A percentile compares a stretch with the other conserved stretches of the same genome.
Evolutionary conservation across 352 stramenopile genomes (phyloP).

Genomic region (Pythium folliculosum): DNA sequence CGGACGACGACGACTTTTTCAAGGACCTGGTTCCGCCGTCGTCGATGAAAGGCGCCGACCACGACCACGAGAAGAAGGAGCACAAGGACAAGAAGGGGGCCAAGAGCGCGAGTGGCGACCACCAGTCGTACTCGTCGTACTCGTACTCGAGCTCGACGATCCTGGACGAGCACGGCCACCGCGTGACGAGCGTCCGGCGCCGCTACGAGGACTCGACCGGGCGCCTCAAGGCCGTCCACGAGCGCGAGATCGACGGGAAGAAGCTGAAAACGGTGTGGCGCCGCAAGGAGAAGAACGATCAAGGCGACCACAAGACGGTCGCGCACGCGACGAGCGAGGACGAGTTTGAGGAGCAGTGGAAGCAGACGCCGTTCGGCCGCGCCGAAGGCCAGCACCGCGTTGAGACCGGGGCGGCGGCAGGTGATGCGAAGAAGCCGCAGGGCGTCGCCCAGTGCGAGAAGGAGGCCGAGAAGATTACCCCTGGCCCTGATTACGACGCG

Average conservation of each 20-base stretch:
- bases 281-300: constrained; percentile 45
- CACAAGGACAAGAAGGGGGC: constrained; percentile 7
- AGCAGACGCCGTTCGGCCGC: constrained; percentile 47
- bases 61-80: constrained; percentile 20
- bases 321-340: constrained; percentile 42
- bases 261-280: constrained; percentile 61
- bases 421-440: constrained; percentile 26
- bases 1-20: constrained; percentile 61
- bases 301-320: constrained; percentile 52
- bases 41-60: constrained; percentile 23
- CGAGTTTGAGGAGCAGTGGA: constrained; percentile 58
- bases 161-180: constrained; percentile 58
- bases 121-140: constrained; percentile 41
- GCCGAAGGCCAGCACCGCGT: constrained; percentile 29
- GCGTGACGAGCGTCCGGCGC: constrained; percentile 50
- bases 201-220: constrained; percentile 80
- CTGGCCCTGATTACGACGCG: constrained; percentile 29
- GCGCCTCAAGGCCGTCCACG: constrained; percentile 65
- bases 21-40: constrained; percentile 59
- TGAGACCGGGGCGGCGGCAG: background rate
- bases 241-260: constrained; percentile 67
- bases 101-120: constrained; percentile 6
- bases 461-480: constrained; percentile 19
- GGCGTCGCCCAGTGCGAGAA: constrained; percentile 24
- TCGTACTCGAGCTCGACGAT: constrained; percentile 65